phyloP scores from a whole-genome alignment of 345 rosid species.

The Sonneratia caseolaris region DNA sequence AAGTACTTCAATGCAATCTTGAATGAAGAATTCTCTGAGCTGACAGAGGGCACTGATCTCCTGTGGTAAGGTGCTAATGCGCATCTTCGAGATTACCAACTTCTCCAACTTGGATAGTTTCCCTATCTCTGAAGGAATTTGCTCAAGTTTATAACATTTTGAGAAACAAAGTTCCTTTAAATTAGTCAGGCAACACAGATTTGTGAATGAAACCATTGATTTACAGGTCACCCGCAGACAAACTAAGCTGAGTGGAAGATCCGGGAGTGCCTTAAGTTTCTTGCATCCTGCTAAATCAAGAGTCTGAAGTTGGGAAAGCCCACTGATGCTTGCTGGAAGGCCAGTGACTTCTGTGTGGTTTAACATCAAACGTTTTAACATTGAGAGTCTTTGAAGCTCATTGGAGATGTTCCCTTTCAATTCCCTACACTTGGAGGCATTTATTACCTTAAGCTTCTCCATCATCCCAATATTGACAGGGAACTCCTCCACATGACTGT shows the following conservation, averaged over 20 bases:
- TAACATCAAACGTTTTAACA: background rate
- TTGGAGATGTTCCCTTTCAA: background rate
- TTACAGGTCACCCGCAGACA: background rate
- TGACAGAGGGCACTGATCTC: slow-evolving; percentile 1
- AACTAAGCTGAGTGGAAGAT: background rate
- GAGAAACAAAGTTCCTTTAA: background rate
- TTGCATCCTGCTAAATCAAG: background rate
- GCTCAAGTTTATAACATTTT: background rate
- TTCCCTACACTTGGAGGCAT: background rate
- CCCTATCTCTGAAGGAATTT: slow-evolving; percentile 3
- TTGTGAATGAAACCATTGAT: background rate
- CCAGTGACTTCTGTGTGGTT: background rate
- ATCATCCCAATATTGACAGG: background rate
- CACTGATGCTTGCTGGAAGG: background rate
- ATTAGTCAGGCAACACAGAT: background rate
- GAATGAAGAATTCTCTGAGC: slow-evolving; percentile 2
- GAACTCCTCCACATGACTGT: background rate
- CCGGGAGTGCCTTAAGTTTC: background rate
- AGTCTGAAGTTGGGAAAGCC: background rate
- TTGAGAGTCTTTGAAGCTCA: background rate
- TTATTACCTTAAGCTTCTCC: slow-evolving; percentile 3
- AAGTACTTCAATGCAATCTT: background rate
- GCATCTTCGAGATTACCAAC: background rate
- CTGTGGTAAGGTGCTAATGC: background rate
- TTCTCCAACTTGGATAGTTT: slow-evolving; percentile 7